A percentile compares a stretch with the other conserved stretches of the same genome.
Conservation (phyloP, 176 grass and related monocot genomes). For the Avena sativa region DNA sequence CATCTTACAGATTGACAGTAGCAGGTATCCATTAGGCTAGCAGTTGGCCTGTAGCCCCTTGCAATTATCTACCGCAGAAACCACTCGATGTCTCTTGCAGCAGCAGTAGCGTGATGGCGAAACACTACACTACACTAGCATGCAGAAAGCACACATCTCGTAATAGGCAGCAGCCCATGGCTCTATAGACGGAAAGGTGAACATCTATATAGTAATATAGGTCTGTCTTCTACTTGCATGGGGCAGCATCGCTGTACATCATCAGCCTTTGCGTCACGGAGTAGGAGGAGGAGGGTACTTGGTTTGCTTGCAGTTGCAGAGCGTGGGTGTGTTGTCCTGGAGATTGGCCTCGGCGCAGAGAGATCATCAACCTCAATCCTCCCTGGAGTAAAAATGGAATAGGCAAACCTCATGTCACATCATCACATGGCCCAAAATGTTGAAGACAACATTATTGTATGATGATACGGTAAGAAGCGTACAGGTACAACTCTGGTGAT, state of each 20-base stretch:
- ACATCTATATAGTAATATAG: neutral
- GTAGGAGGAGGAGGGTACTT: neutral
- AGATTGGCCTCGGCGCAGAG: no score
- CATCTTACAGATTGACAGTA: no score
- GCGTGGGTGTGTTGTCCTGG: no score
- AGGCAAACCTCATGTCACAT: neutral
- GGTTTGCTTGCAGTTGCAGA: neutral
- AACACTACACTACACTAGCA: conserved; percentile 16
- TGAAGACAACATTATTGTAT: no score
- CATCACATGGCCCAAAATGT: neutral
- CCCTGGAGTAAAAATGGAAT: neutral
- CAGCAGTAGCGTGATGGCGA: conserved; percentile 1
- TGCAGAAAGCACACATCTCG: conserved; percentile 19
- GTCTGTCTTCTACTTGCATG: conserved; percentile 2
- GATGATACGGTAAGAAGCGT: no score
- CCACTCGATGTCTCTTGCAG: no score
- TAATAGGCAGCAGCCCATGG: conserved; percentile 12
- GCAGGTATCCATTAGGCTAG: no score
- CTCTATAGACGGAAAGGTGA: conserved; percentile 18
- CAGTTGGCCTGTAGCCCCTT: no score
- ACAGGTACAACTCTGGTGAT: no score
- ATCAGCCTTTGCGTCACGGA: conserved; percentile 20
- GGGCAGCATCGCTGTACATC: conserved; percentile 41
- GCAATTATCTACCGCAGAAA: no score
- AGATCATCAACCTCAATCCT: no score